Percentiles rank a stretch among this genome's conserved stretches.
Evolutionary conservation across 2,329 filamentous ascomycete species (phyloP).

Genomic region (Trichoderma polysporum): DNA sequence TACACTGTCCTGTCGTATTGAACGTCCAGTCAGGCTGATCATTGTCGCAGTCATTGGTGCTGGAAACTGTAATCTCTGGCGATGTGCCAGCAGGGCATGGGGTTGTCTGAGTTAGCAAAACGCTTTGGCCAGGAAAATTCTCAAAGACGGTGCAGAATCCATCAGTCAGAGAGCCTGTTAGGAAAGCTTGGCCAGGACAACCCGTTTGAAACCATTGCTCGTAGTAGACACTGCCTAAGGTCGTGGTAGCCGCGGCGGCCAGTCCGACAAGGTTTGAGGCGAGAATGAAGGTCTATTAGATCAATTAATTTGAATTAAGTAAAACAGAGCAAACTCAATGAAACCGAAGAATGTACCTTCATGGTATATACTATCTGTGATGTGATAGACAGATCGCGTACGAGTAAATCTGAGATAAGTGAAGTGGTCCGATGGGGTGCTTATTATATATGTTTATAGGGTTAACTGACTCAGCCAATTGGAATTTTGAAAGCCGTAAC

Average conservation of each 20-base stretch:
- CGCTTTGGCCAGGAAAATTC: background rate
- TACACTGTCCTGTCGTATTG: background rate
- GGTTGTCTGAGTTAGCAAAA: background rate
- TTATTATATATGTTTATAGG: conserved; percentile 2
- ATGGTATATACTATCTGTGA: background rate
- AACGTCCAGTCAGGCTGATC: background rate
- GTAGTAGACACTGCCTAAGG: background rate
- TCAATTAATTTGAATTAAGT: background rate
- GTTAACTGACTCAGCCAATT: background rate
- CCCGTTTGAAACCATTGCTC: background rate
- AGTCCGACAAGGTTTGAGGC: background rate
- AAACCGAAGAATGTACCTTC: background rate
- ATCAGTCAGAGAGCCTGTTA: background rate
- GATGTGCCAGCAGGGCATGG: conserved; percentile 5
- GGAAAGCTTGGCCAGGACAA: background rate
- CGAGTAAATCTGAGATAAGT: background rate
- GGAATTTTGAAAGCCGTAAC: background rate
- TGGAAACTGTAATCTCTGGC: background rate
- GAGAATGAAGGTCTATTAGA: background rate
- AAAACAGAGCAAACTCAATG: background rate
- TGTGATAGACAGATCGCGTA: background rate
- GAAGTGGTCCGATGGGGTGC: background rate
- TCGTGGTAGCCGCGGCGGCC: background rate
- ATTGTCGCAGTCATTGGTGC: background rate
- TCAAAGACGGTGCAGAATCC: conserved; percentile 3